Percentiles rank a stretch among this genome's conserved stretches.
Conservation (phyloP, 371 early-diverging fungal genomes). For the Antonospora locustae region DNA sequence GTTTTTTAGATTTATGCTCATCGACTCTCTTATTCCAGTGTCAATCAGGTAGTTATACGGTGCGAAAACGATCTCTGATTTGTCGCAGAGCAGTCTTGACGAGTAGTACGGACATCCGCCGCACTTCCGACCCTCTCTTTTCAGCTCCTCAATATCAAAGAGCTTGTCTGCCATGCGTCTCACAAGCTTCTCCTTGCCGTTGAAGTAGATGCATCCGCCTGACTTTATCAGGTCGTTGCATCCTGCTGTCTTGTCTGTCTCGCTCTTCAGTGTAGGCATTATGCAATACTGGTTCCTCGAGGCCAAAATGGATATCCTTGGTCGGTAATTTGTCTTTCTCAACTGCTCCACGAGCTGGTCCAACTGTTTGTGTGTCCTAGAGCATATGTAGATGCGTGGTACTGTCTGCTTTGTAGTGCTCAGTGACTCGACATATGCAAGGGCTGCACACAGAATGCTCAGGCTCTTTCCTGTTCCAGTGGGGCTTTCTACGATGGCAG, state of each 20-base stretch:
- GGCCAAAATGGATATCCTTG: slow-evolving; percentile 58
- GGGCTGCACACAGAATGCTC: slow-evolving; percentile 57
- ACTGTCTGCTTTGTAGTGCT: slow-evolving; percentile 18
- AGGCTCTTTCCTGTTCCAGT: slow-evolving; percentile 61
- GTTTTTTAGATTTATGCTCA: slow-evolving; percentile 55
- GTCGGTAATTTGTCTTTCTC: slow-evolving; percentile 62
- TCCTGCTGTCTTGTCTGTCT: slow-evolving; percentile 56
- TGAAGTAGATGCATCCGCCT: slow-evolving; percentile 53
- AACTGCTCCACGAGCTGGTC: slow-evolving; percentile 72
- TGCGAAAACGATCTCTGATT: slow-evolving; percentile 66
- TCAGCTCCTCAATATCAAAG: slow-evolving; percentile 57
- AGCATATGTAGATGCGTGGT: slow-evolving; percentile 61
- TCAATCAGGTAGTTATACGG: slow-evolving; percentile 81
- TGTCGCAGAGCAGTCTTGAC: slow-evolving; percentile 56
- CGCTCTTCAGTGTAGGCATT: slow-evolving; percentile 64
- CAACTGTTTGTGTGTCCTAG: slow-evolving; percentile 78
- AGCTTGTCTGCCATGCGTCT: slow-evolving; percentile 5
- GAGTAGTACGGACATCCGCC: slow-evolving; percentile 67
- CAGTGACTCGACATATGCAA: slow-evolving; percentile 54
- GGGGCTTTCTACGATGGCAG: slow-evolving; percentile 59
- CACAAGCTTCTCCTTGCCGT: slow-evolving; percentile 21
- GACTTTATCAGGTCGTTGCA: slow-evolving; percentile 63
- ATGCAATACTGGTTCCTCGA: slow-evolving; percentile 66
- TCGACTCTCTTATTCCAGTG: slow-evolving; percentile 56
- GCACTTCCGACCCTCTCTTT: slow-evolving; percentile 44